phyloP scores from a whole-genome alignment of 768 basidiomycete species.

The Termitomyces sp. region DNA sequence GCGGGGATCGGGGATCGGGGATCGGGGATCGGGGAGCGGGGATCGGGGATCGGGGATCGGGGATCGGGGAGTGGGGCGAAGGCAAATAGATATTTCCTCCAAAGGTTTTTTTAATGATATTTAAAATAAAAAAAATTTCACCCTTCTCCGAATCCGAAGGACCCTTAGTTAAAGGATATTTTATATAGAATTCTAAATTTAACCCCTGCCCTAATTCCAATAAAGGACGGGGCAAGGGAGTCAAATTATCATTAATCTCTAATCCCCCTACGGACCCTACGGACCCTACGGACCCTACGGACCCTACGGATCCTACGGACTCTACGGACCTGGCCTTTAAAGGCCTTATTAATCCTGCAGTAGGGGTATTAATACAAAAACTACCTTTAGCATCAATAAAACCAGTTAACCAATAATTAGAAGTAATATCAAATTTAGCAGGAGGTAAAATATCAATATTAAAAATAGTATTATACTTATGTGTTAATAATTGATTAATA shows the following conservation, averaged over 20 bases:
- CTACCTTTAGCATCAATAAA: not conserved
- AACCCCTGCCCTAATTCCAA: not conserved
- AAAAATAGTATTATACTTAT: not conserved
- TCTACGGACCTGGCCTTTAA: too few relatives aligned
- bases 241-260: not conserved
- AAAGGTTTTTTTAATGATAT: not conserved
- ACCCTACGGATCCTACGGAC: too few relatives aligned
- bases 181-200: not conserved
- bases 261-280: not conserved
- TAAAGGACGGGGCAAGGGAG: not conserved
- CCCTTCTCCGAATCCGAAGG: not conserved
- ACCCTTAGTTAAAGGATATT: not conserved
- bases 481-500: slow-evolving; percentile 1
- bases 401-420: not conserved
- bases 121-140: not conserved
- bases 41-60: too few relatives aligned
- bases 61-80: too few relatives aligned
- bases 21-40: too few relatives aligned
- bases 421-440: slow-evolving; percentile 1
- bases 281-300: too few relatives aligned
- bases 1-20: too few relatives aligned
- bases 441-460: not conserved
- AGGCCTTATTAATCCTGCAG: too few relatives aligned
- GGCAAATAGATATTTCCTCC: not conserved
- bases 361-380: not conserved